Conservation (phyloP, 2,329 filamentous ascomycete genomes). For the Knufia petricola region DNA sequence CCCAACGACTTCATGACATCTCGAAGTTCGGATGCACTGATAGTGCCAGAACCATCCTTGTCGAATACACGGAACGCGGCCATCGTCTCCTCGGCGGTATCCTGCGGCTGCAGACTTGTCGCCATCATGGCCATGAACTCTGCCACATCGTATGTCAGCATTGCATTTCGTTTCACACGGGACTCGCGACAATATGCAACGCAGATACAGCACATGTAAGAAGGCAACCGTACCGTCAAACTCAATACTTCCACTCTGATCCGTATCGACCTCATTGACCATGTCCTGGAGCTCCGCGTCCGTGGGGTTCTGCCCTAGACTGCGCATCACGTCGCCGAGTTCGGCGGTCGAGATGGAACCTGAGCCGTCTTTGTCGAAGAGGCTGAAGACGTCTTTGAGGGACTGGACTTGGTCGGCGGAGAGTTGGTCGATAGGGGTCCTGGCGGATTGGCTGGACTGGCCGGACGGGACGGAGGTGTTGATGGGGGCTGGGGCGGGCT, state of each 20-base stretch:
- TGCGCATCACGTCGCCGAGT: conserved; percentile 54
- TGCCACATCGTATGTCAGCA: no score
- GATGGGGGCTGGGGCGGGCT: conserved; percentile 4
- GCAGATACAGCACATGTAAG: not conserved
- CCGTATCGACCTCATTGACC: conserved; percentile 57
- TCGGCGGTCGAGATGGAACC: conserved; percentile 56
- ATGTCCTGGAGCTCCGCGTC: conserved; percentile 56
- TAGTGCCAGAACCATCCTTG: conserved; percentile 56
- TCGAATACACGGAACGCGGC: conserved; percentile 56
- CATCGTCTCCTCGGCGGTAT: conserved; percentile 55
- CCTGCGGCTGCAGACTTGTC: conserved; percentile 51
- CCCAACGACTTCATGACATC: conserved; percentile 56
- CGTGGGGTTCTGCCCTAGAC: conserved; percentile 53
- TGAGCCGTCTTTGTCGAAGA: conserved; percentile 25
- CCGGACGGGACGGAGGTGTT: conserved; percentile 9
- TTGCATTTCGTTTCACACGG: no score
- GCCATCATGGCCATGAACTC: conserved; percentile 61
- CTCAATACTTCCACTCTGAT: conserved; percentile 57
- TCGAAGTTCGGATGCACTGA: conserved; percentile 52
- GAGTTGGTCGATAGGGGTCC: conserved; percentile 13
- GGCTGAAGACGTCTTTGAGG: conserved; percentile 25
- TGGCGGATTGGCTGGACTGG: conserved; percentile 10
- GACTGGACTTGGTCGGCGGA: conserved; percentile 24
- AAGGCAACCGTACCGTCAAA: conserved; percentile 43
- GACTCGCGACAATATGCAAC: no score